phyloP scores from a whole-genome alignment of 139 green algal genomes.

The Micromonas commoda region DNA sequence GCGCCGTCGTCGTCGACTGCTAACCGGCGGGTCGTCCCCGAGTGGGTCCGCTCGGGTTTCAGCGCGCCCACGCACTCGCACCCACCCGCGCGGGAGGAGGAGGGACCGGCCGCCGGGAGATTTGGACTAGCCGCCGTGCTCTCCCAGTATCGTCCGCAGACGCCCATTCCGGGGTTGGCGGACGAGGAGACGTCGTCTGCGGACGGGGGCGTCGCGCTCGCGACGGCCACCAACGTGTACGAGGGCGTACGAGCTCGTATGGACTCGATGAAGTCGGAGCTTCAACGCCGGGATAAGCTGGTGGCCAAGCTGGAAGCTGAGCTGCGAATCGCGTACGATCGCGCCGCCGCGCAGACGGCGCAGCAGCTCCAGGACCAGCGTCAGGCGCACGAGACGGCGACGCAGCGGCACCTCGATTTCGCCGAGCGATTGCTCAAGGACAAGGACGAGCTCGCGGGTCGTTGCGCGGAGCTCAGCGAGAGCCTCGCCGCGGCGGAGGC shows the following conservation, averaged over 20 bases:
- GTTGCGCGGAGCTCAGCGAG: constrained; percentile 16
- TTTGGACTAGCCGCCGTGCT: too few relatives aligned
- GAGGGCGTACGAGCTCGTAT: constrained; percentile 16
- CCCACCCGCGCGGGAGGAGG: too few relatives aligned
- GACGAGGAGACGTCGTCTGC: background rate
- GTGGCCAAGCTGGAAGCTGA: constrained; percentile 1
- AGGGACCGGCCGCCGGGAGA: too few relatives aligned
- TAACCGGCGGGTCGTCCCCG: too few relatives aligned
- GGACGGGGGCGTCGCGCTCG: constrained; percentile 30
- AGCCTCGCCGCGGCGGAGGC: background rate
- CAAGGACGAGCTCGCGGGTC: constrained; percentile 31
- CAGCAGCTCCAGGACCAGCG: background rate
- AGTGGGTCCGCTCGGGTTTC: too few relatives aligned
- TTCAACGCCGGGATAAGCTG: background rate
- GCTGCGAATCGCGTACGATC: background rate
- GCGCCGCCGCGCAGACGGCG: constrained; percentile 6
- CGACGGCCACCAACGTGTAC: constrained; percentile 28
- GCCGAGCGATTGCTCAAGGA: constrained; percentile 33
- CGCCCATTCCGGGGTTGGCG: background rate
- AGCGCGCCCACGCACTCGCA: too few relatives aligned
- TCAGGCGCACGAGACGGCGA: constrained; percentile 15
- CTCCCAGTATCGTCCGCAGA: background rate
- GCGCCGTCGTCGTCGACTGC: background rate
- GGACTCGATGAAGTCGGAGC: background rate
- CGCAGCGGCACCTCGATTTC: constrained; percentile 26